Evolutionary conservation across 73 alveolate genomes (phyloP).

Genomic region (Stentor coeruleus): DNA sequence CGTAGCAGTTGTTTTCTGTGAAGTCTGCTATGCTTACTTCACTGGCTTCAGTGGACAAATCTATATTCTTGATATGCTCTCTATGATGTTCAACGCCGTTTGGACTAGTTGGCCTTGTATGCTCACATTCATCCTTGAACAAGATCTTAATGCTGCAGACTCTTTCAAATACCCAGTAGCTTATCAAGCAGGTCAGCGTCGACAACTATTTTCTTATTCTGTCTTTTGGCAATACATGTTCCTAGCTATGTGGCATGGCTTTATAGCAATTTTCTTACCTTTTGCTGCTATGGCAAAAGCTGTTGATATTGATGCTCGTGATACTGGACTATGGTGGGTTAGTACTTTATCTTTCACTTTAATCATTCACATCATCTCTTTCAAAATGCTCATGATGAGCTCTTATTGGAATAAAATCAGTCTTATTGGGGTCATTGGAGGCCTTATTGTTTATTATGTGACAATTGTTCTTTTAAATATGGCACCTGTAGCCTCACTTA

Average conservation of each 20-base stretch:
- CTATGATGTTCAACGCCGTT: constrained; percentile 88
- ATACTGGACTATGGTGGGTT: constrained; percentile 71
- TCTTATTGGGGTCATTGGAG: constrained; percentile 46
- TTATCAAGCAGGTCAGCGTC: constrained; percentile 79
- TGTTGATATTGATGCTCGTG: constrained; percentile 43
- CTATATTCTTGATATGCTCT: constrained; percentile 92
- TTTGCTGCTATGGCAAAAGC: constrained; percentile 41
- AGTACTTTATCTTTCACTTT: constrained; percentile 71
- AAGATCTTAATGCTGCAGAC: constrained; percentile 61
- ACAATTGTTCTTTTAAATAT: constrained; percentile 50
- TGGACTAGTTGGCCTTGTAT: constrained; percentile 90
- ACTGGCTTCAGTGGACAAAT: constrained; percentile 91
- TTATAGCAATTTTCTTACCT: constrained; percentile 62
- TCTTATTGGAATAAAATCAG: constrained; percentile 67
- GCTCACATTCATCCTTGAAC: constrained; percentile 68
- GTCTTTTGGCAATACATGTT: constrained; percentile 80
- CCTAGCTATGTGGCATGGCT: constrained; percentile 69
- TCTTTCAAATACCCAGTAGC: constrained; percentile 67
- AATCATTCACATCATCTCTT: constrained; percentile 74
- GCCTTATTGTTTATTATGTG: constrained; percentile 70
- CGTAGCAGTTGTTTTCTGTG: too few relatives aligned
- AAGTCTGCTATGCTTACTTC: constrained; percentile 77
- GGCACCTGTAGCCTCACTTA: constrained; percentile 48
- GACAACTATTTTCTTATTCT: constrained; percentile 55
- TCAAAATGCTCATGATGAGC: constrained; percentile 73